Percentiles rank a stretch among this genome's conserved stretches.
phyloP scores from a whole-genome alignment of 306 rosid genomes.

The Dryas octopetala region DNA sequence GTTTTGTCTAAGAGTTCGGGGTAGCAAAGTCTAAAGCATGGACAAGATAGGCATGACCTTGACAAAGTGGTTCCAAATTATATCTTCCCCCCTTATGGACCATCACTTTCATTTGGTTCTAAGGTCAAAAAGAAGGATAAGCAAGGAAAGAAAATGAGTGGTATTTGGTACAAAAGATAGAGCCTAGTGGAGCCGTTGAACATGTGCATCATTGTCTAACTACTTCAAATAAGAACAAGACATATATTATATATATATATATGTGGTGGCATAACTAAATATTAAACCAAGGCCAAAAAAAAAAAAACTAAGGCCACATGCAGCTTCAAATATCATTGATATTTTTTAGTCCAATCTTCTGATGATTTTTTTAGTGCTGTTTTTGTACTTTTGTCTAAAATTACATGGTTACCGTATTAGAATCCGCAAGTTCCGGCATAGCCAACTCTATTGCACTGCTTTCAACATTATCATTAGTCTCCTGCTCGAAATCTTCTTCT shows the following conservation, averaged over 20 bases:
- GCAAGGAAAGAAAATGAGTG: constrained; percentile 5
- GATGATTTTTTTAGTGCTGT: too few species aligned
- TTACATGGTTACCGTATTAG: constrained; percentile 38
- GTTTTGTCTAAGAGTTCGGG: background rate
- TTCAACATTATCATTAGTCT: constrained; percentile 23
- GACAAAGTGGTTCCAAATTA: background rate
- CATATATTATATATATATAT: background rate
- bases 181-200: constrained; percentile 23
- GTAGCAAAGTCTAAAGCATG: background rate
- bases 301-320: background rate
- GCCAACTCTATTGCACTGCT: constrained; percentile 40
- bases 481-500: constrained; percentile 22
- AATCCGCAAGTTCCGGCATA: constrained; percentile 34
- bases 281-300: background rate
- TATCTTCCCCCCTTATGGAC: background rate
- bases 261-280: background rate
- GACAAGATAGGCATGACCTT: background rate
- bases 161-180: constrained; percentile 9
- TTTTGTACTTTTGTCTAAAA: too few species aligned
- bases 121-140: constrained; percentile 28
- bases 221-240: constrained; percentile 4
- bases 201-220: constrained; percentile 5
- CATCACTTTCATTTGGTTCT: constrained; percentile 16
- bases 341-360: too few species aligned
- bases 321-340: constrained; percentile 3